Conservation (phyloP, 805 yeast species). For the Sungouiozyma intestinalis region DNA sequence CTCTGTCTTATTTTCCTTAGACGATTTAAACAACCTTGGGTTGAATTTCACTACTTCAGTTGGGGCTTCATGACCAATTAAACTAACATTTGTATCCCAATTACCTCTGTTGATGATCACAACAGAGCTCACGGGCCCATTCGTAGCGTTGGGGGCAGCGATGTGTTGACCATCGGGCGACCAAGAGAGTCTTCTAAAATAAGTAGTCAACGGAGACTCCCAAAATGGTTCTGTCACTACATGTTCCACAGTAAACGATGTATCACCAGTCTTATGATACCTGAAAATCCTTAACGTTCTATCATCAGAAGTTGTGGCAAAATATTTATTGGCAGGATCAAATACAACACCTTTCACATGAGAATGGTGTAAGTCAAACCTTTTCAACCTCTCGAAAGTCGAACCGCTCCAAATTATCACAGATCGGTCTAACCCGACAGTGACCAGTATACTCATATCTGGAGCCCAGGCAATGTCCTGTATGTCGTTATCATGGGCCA, state of each 20-base stretch:
- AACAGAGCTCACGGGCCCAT: slow-evolving; percentile 70
- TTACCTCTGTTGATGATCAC: slow-evolving; percentile 65
- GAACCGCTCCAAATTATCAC: slow-evolving; percentile 89
- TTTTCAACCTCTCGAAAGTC: slow-evolving; percentile 75
- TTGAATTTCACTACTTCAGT: slow-evolving; percentile 72
- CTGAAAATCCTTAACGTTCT: slow-evolving; percentile 81
- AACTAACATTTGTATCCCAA: slow-evolving; percentile 66
- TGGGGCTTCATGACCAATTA: slow-evolving; percentile 78
- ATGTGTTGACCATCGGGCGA: slow-evolving; percentile 84
- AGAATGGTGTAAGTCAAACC: slow-evolving; percentile 88
- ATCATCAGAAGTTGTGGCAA: slow-evolving; percentile 95
- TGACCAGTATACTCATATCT: slow-evolving; percentile 78
- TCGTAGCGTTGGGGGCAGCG: slow-evolving; percentile 78
- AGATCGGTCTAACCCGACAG: slow-evolving; percentile 90
- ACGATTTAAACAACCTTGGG: slow-evolving; percentile 48
- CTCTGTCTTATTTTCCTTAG: slow-evolving; percentile 9
- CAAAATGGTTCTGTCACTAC: slow-evolving; percentile 75
- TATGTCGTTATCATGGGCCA: slow-evolving; percentile 95
- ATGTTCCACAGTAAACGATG: slow-evolving; percentile 79
- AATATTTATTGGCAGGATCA: slow-evolving; percentile 96
- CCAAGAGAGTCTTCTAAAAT: slow-evolving; percentile 81
- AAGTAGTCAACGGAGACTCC: slow-evolving; percentile 84
- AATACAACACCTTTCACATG: slow-evolving; percentile 94
- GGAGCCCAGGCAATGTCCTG: slow-evolving; percentile 99
- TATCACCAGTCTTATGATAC: slow-evolving; percentile 62